Percentiles rank a stretch among this genome's conserved stretches.
Conservation (phyloP, 805 yeast genomes). For the Cyberlindnera nakhonratchasimensis region DNA sequence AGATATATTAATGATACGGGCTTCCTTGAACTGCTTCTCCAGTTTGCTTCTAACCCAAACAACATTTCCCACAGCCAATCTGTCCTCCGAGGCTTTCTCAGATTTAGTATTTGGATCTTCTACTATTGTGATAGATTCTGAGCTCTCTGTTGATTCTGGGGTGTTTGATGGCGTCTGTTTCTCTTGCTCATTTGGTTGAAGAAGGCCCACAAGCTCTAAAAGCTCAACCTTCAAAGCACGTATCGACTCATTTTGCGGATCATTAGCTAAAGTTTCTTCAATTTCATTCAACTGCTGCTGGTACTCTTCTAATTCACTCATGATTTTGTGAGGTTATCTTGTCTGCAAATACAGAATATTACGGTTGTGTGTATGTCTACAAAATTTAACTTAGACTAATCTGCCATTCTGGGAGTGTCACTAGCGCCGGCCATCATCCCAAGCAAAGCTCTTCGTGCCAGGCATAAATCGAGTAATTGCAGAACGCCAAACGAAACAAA, state of each 20-base stretch:
- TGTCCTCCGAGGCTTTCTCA: too few species aligned
- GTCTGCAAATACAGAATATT: neutral
- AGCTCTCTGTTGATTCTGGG: neutral
- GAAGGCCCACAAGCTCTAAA: conserved; percentile 15
- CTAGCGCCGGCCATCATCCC: too few species aligned
- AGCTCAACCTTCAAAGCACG: conserved; percentile 18
- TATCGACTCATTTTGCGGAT: conserved; percentile 17
- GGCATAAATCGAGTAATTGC: too few species aligned
- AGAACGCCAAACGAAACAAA: too few species aligned
- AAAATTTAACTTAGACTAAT: neutral
- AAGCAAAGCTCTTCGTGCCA: too few species aligned
- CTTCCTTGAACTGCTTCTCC: conserved; percentile 12
- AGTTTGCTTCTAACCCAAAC: conserved; percentile 17
- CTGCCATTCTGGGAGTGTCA: too few species aligned
- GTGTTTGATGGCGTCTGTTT: neutral
- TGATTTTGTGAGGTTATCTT: neutral
- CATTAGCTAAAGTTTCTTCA: conserved; percentile 14
- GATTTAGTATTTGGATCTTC: neutral
- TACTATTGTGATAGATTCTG: neutral
- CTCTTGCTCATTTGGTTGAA: conserved; percentile 7
- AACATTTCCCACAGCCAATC: conserved; percentile 11
- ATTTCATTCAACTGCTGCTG: conserved; percentile 17
- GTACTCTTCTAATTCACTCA: conserved; percentile 23
- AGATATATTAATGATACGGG: conserved; percentile 17
- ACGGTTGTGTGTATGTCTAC: neutral